phyloP scores from a whole-genome alignment of 345 rosid species.

The Eutrema heterophyllum region DNA sequence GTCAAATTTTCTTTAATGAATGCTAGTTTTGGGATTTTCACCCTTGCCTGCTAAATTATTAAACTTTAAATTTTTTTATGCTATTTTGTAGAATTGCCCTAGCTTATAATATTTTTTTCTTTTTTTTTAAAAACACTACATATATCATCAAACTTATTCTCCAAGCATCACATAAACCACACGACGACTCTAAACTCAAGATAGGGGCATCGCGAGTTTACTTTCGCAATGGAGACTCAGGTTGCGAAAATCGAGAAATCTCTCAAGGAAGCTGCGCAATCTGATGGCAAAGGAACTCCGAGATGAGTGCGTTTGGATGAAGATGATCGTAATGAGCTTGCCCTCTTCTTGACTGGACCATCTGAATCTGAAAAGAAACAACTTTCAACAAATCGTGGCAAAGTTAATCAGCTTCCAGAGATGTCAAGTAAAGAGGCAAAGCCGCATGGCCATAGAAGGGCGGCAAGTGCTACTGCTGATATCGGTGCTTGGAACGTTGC shows the following conservation, averaged over 20 bases:
- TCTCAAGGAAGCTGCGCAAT: conserved; percentile 40
- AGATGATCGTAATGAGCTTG: conserved; percentile 77
- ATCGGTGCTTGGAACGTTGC: conserved; percentile 60
- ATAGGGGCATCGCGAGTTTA: conserved; percentile 25
- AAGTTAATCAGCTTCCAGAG: conserved; percentile 1
- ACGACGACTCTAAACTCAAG: too few relatives aligned
- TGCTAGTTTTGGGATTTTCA: too few relatives aligned
- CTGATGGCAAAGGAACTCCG: conserved; percentile 44
- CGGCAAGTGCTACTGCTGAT: conserved; percentile 75
- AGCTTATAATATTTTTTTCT: too few relatives aligned
- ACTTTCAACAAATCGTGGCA: conserved; percentile 2
- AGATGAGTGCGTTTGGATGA: conserved; percentile 75
- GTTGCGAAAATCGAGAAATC: conserved; percentile 47
- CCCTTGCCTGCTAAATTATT: too few relatives aligned
- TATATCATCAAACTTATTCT: too few relatives aligned
- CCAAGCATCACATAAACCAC: too few relatives aligned
- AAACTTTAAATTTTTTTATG: too few relatives aligned
- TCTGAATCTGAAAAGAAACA: conserved; percentile 26
- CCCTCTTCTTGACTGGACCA: conserved; percentile 69
- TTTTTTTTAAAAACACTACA: too few relatives aligned
- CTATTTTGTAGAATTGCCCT: too few relatives aligned
- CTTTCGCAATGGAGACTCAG: conserved; percentile 56
- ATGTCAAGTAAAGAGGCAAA: conserved; percentile 15
- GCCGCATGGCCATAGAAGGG: conserved; percentile 59
- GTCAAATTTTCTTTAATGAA: too few relatives aligned